Evolutionary conservation across 768 basidiomycete species (phyloP).

Genomic region (Serendipita indica): DNA sequence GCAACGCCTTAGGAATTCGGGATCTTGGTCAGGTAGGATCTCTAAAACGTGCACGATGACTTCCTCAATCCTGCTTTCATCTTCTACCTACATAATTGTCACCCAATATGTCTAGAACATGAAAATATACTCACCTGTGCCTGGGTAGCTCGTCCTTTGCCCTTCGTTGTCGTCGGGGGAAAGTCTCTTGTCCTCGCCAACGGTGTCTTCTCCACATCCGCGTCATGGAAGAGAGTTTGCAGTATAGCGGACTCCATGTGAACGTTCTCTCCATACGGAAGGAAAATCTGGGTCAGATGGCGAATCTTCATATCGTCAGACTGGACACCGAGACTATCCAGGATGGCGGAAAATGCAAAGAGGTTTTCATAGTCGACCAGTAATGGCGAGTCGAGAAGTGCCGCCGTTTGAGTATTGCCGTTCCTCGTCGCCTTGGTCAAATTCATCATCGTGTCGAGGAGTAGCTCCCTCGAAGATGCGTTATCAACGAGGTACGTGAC

Average conservation of each 20-base stretch:
- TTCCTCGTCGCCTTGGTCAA: background rate
- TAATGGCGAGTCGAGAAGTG: background rate
- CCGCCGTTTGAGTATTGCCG: background rate
- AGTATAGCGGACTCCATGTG: too few relatives aligned
- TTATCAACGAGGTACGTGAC: background rate
- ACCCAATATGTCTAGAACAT: background rate
- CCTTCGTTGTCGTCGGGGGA: too few relatives aligned
- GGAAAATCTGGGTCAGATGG: too few relatives aligned
- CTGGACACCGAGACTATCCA: background rate
- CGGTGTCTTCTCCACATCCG: too few relatives aligned
- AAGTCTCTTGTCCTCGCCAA: too few relatives aligned
- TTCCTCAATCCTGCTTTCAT: background rate
- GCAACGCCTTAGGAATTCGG: slow-evolving; percentile 43
- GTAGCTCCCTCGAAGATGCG: background rate
- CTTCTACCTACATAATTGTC: background rate
- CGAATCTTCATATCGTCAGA: background rate
- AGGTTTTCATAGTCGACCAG: background rate
- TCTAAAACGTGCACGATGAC: slow-evolving; percentile 52
- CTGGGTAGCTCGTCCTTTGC: background rate
- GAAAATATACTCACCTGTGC: background rate
- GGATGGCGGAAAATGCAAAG: background rate
- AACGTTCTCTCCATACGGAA: too few relatives aligned
- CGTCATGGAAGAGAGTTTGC: too few relatives aligned
- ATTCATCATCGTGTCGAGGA: background rate
- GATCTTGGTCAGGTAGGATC: slow-evolving; percentile 49